Evolutionary conservation across 2,329 filamentous ascomycete genomes (phyloP), one percentile per base, ranked within the genome.

Genomic region (Fusarium bactridioides): DNA sequence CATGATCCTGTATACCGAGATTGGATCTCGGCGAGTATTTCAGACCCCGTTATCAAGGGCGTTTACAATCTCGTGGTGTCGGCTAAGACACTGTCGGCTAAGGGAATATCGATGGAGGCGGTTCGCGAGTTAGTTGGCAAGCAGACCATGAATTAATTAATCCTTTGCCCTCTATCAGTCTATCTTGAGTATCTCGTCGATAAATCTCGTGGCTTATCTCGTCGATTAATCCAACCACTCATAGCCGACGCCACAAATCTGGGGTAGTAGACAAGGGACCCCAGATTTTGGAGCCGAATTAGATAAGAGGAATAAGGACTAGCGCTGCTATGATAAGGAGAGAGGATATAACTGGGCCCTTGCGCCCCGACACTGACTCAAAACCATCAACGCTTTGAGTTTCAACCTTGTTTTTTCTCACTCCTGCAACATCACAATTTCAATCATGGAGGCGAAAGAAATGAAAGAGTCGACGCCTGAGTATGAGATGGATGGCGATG

Each of bases 11-110:
- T 74, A 5, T 67, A 74, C 33, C 47, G 53, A n/a, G 67, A 75
- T 4, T 74, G 73, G 73, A 65, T 75, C 47, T 63, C 63, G 54
- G 64, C 43, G 47, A 71, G 25, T 60, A 70, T 74, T 61, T 74
- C 73, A 38, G 73, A 74, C 23, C 61, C 72, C 55, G 69, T 60
- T 59, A 72, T 74, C 45, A 74, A 67, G 57, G 58, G 69, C 12
- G 47, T 70, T 1, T 56, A 67, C 25, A 48, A 64, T 25, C 37
- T 64, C 5, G 37, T 64, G 0, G 23, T 55, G 21, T 53, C 62
- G 61, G 72, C 72, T 37, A 74, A 58, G 53, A 41, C 44, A 59
- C 8, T 7, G 38, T 67, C 64, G 51, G 61, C 23, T 51, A 37
- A 16, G 51, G 47, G 59, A n/a, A 43, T 67, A 33, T 51, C 61